Conservation (phyloP, 768 basidiomycete species). For the Auricularia cornea region DNA sequence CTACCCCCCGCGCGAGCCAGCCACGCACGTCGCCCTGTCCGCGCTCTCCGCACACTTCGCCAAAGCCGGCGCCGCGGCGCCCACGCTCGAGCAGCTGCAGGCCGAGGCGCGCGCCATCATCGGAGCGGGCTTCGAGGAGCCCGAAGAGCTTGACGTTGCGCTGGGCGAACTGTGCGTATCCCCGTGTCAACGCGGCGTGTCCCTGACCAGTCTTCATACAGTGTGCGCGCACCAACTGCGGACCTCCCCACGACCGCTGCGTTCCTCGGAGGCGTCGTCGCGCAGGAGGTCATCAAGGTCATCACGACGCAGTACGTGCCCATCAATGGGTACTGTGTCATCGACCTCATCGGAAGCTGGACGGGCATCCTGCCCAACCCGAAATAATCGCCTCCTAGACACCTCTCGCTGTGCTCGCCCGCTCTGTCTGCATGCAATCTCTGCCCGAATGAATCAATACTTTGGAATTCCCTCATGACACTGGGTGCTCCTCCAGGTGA, state of each 20-base stretch:
- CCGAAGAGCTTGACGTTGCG: slow-evolving; percentile 40
- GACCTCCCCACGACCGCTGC: slow-evolving; percentile 93
- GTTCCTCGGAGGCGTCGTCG: slow-evolving; percentile 85
- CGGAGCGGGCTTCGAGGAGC: slow-evolving; percentile 35
- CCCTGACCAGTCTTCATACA: slow-evolving; percentile 24
- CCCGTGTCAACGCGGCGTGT: background rate
- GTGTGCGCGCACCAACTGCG: slow-evolving; percentile 69
- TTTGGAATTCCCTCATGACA: too few relatives aligned
- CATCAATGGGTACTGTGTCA: slow-evolving; percentile 70
- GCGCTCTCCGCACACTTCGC: slow-evolving; percentile 37
- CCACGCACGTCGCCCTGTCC: slow-evolving; percentile 67
- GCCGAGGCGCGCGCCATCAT: slow-evolving; percentile 42
- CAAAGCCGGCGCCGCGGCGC: slow-evolving; percentile 19
- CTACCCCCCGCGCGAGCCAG: slow-evolving; percentile 43
- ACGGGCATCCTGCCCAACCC: slow-evolving; percentile 37
- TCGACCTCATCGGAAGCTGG: slow-evolving; percentile 79
- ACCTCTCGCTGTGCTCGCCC: too few relatives aligned
- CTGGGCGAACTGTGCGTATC: slow-evolving; percentile 71
- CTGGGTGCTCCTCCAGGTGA: too few relatives aligned
- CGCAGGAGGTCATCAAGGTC: slow-evolving; percentile 96
- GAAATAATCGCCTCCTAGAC: too few relatives aligned
- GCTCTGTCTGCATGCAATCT: too few relatives aligned
- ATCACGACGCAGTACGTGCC: slow-evolving; percentile 95
- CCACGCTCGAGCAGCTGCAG: slow-evolving; percentile 45
- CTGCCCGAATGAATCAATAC: too few relatives aligned